A percentile compares a stretch with the other conserved stretches of the same genome.
phyloP scores from a whole-genome alignment of 1,284 basidiomycete genomes.

The Rhizopogon hawkerae region DNA sequence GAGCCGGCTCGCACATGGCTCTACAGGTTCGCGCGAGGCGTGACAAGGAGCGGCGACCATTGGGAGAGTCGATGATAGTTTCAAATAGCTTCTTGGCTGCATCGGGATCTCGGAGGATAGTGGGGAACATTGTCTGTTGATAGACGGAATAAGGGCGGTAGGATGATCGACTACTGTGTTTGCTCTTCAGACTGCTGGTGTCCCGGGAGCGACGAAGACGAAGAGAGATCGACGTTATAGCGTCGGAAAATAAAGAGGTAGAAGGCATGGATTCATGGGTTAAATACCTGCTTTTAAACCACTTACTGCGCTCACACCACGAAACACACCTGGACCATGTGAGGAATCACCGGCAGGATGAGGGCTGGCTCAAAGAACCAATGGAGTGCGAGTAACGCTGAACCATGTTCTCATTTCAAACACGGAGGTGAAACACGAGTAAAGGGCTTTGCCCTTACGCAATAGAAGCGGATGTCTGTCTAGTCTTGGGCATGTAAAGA shows the following conservation, averaged over 20 bases:
- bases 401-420: constrained; percentile 20
- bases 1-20: constrained; percentile 60
- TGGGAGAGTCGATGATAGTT: constrained; percentile 56
- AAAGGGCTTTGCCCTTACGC: constrained; percentile 17
- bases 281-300: constrained; percentile 19
- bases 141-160: constrained; percentile 37
- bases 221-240: constrained; percentile 32
- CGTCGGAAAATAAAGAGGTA: constrained; percentile 39
- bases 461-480: constrained; percentile 11
- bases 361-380: constrained; percentile 23
- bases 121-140: constrained; percentile 44
- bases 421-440: constrained; percentile 21
- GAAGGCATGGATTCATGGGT: constrained; percentile 27
- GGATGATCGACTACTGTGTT: constrained; percentile 19
- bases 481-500: constrained; percentile 5
- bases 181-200: constrained; percentile 21
- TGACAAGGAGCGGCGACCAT: constrained; percentile 54
- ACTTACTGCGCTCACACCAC: constrained; percentile 25
- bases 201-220: constrained; percentile 30
- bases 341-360: constrained; percentile 26
- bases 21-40: constrained; percentile 67
- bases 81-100: constrained; percentile 57
- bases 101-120: constrained; percentile 57
- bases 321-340: constrained; percentile 16
- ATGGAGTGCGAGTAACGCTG: constrained; percentile 20